Evolutionary conservation across 75 land plant genomes (phyloP), one percentile per base, ranked within the genome.

Genomic region (Picea glauca): DNA sequence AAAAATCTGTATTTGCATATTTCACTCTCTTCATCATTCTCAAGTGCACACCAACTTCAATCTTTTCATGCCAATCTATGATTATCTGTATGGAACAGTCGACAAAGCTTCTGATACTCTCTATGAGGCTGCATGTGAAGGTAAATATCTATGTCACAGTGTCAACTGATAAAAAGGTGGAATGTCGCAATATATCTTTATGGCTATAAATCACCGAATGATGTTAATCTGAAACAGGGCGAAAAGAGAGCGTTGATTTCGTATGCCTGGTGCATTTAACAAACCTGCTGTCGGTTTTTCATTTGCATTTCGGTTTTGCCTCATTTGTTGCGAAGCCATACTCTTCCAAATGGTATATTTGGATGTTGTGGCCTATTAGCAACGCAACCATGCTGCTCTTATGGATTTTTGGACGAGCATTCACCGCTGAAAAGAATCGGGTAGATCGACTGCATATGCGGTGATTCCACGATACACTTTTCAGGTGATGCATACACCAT

Each of bases 21-120:
- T 80, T 72, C 96, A 93, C 76, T 91, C 96, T 54, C 84, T 94
- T 32, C 98, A 94, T 77, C 98, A 94, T 79, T 87, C 93, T 4
- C 93, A 92, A 76, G 94, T 94, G 62, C 87, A 90, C 68, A 92
- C 94, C 9, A 94, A 94, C 67, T 94, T 92, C 67, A 83, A 85
- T 12, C 78, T 94, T 13, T 94, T 90, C 85, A 90, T 94, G 94
- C 98, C 98, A 12, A 31, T 94, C 2, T 94, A 94, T 58, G 98
- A 94, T 76, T 87, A 90, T 82, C 58, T 89, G 0, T 91, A 93
- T 21, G 85, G 85, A 5, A 94, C 98, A 0, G 67, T 85, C 78
- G 98, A 94, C 80, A 80, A 85, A 58, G 60, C 83, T 0, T 56
- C 87, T 0, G 95, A 95, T 79, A 59, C n/a, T 4, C 62, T 95